Conservation (phyloP, 257 asterid species). For the Salvia hispanica region DNA sequence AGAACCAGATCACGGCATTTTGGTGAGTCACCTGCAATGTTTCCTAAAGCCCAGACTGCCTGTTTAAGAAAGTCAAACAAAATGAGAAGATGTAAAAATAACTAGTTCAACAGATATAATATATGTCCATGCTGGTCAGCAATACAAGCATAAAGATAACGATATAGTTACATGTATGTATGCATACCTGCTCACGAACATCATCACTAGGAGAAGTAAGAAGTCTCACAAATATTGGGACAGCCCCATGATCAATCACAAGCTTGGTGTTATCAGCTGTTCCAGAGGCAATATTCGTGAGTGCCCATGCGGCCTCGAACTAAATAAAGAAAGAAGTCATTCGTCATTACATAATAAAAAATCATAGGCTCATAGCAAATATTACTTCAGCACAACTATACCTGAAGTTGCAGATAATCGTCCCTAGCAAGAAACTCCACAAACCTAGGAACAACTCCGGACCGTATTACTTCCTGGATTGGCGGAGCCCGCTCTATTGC, state of each 20-base stretch:
- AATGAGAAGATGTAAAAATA: slow-evolving; percentile 24
- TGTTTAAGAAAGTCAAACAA: slow-evolving; percentile 27
- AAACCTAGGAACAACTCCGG: slow-evolving; percentile 88
- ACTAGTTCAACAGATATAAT: not conserved
- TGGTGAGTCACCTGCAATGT: slow-evolving; percentile 92
- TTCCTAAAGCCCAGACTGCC: slow-evolving; percentile 98
- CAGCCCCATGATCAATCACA: slow-evolving; percentile 91
- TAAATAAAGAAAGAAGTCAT: slow-evolving; percentile 28
- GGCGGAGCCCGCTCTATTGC: slow-evolving; percentile 81
- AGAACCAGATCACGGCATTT: slow-evolving; percentile 93
- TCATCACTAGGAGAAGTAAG: slow-evolving; percentile 82
- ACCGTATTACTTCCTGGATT: slow-evolving; percentile 85
- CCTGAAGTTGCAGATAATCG: slow-evolving; percentile 88
- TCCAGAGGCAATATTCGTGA: slow-evolving; percentile 94
- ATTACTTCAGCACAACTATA: slow-evolving; percentile 22
- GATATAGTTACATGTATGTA: slow-evolving; percentile 2
- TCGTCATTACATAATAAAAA: slow-evolving; percentile 12
- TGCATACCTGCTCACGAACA: slow-evolving; percentile 86
- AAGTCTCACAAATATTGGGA: slow-evolving; percentile 79
- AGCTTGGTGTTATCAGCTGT: slow-evolving; percentile 87
- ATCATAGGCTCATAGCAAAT: not conserved
- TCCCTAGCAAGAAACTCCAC: slow-evolving; percentile 85
- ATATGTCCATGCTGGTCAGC: slow-evolving; percentile 7
- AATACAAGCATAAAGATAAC: slow-evolving; percentile 14
- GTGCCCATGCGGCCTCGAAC: slow-evolving; percentile 99